Evolutionary conservation across 2,329 filamentous ascomycete genomes (phyloP), one percentile per base, ranked within the genome.

Genomic region (Alternaria arborescens): DNA sequence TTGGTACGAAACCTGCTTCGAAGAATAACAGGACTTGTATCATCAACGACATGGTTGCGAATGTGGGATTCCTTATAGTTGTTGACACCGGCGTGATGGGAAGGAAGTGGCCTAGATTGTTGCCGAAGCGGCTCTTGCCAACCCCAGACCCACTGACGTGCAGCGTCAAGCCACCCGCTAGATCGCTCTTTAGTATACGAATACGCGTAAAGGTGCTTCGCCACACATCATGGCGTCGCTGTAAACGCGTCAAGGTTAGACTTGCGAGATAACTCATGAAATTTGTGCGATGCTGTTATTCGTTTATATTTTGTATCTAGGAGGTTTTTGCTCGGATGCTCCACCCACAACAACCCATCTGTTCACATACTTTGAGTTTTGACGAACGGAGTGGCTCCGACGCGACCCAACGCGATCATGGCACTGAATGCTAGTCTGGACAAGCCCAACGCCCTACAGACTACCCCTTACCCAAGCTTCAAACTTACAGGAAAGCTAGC

Each of bases 401-500:
- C 8, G 16, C n/a, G 42, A 18, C 8, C 42, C 16, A 47, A 43
- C 38, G 38, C 40, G 18, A 20, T 14, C 38, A 30, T 42, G 16
- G 52, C 42, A 34, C 22, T 36, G 52, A n/a, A 40, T 38, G 30
- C 14, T 16, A 41, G 16, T 5, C 4, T 22, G 18, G 22, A 51
- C 34, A 28, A 42, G 38, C 38, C 38, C 10, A 22, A 41, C 18
- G 5, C 18, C 18, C 18, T 16, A 5, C 26, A 10, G 5, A 26
- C 30, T 18, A 30, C 24, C 34, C 12, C 52, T n/a, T 26, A 8
- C 24, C 11, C 30, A 28, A 36, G 28, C 16, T 14, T 28, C 5
- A 14, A 32, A 32, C 36, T 54, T 55, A 77, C 18, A 74, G 50
- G 42, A 77, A 58, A 42, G 69, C 66, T 58, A 74, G 70, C 14